These are phyloP conservation scores for Vitis rotundifolia DNA, from an alignment of 164 flowering plant genomes.

Conservation along the genomic window DNA sequence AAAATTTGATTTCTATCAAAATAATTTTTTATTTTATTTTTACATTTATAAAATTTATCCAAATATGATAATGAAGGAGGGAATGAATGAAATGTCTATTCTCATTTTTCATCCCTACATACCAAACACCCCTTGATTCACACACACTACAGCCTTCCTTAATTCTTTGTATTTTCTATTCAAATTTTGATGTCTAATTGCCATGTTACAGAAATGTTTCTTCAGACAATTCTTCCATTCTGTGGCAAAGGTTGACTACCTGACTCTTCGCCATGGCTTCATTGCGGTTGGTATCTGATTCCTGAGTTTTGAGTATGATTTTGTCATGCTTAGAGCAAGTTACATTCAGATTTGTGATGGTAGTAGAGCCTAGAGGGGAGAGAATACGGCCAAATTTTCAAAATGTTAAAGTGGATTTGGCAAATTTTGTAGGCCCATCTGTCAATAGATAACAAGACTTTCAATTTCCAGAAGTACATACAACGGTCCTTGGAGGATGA, in stretches of 20 bases:
- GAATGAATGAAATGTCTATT: too few relatives aligned
- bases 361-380: too few relatives aligned
- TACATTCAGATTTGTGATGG: too few relatives aligned
- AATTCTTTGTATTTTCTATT: not conserved
- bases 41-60: too few relatives aligned
- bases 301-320: not conserved
- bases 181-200: not conserved
- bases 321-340: not conserved
- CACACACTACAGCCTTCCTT: not conserved
- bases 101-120: too few relatives aligned
- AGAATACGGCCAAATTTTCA: not conserved
- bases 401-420: not conserved
- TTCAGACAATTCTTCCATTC: slow-evolving; percentile 69
- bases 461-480: slow-evolving; percentile 69
- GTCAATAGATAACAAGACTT: slow-evolving; percentile 29
- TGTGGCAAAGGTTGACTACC: slow-evolving; percentile 67
- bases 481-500: slow-evolving; percentile 69
- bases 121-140: too few relatives aligned
- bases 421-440: slow-evolving; percentile 49
- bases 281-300: slow-evolving; percentile 36
- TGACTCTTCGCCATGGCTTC: slow-evolving; percentile 76
- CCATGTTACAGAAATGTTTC: slow-evolving; percentile 60
- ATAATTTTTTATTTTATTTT: too few relatives aligned
- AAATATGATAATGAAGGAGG: too few relatives aligned
- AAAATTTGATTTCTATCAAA: too few relatives aligned